phyloP scores from a whole-genome alignment of 176 grass and related monocot genomes.

The Eragrostis nindensis region DNA sequence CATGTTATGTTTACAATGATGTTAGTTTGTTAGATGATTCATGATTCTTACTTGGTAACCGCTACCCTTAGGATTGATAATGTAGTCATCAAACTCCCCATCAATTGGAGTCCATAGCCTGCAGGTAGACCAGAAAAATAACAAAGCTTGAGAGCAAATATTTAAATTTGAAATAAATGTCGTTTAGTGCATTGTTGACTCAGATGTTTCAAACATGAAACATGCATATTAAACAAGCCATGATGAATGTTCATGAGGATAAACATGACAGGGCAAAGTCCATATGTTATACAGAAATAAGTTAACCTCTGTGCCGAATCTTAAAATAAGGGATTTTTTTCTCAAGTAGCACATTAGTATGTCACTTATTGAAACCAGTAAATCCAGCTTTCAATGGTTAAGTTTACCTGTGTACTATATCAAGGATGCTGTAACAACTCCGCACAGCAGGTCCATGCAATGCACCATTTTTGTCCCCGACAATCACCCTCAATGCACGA shows the following conservation, averaged over 20 bases:
- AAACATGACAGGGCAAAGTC: not conserved
- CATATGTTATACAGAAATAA: not conserved
- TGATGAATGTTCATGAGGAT: not conserved
- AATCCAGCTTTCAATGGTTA: constrained; percentile 18
- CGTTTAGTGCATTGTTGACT: constrained; percentile 25
- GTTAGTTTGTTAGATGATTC: constrained; percentile 37
- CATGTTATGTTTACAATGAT: constrained; percentile 24
- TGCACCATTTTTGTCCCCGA: constrained; percentile 90
- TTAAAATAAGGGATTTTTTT: constrained; percentile 20
- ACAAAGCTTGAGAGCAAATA: not conserved
- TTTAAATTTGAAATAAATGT: constrained; percentile 9
- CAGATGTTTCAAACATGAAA: constrained; percentile 6
- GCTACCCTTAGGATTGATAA: constrained; percentile 95
- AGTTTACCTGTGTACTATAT: constrained; percentile 87
- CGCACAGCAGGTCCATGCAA: constrained; percentile 95
- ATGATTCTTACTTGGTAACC: constrained; percentile 94
- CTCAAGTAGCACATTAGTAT: constrained; percentile 25
- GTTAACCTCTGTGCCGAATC: not conserved
- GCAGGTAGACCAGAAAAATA: constrained; percentile 33
- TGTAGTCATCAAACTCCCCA: constrained; percentile 98
- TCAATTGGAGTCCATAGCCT: constrained; percentile 97
- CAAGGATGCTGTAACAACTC: constrained; percentile 86
- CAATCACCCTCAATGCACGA: constrained; percentile 91
- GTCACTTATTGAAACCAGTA: constrained; percentile 6
- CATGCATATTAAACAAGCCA: constrained; percentile 20